Base-by-base conservation (phyloP, 208 protist species). In the Leishmania mexicana region DNA sequence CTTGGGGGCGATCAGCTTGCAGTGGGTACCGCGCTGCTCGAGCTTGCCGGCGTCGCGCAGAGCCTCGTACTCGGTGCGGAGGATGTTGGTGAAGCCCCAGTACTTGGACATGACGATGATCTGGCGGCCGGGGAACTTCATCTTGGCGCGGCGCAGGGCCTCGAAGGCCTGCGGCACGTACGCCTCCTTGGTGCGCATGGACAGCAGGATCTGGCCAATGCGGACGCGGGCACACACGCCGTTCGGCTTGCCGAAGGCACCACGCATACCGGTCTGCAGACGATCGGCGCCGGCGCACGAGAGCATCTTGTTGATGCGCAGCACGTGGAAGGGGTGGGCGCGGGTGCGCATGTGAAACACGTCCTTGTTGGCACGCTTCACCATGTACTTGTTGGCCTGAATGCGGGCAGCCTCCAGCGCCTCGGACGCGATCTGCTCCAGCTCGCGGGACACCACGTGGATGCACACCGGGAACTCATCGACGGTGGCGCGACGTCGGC, bases 281-380 rank as follows among this genome's bases (percentile, higher is more conserved):
- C 99, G 91, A 99, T 99, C 99, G 65, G 99, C 99, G 88, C 99
- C 99, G 79, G 99, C 99, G 89, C 99, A 99, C 68, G 98, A 99
- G 87, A 99, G 97, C 99, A 99, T 99, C 95, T 99, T 99, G 94
- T 99, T 99, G 93, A 99, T 99, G 86, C 99, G 97, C 64, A 99
- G 83, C 78, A 99, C 99, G 91, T 99, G 99, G 97, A 97, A 99
- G 73, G 99, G 99, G 93, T 99, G 99, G 82, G 98, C 97, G 84
- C 99, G 98, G 76, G 99, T 97, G 84, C 99, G 96, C 86, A 99
- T 92, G 97, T 99, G 99, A 97, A 99, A 99, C 67, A 81, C 80
- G 64, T 99, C 99, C 95, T 99, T 99, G 87, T 99, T 99, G 75
- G 85, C 91, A 38, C 88, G 91, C 92, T 99, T 99, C 82, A 95